Evolutionary conservation across 306 rosid genomes (phyloP), one percentile per base, ranked within the genome.

Genomic region (Quercus glauca): DNA sequence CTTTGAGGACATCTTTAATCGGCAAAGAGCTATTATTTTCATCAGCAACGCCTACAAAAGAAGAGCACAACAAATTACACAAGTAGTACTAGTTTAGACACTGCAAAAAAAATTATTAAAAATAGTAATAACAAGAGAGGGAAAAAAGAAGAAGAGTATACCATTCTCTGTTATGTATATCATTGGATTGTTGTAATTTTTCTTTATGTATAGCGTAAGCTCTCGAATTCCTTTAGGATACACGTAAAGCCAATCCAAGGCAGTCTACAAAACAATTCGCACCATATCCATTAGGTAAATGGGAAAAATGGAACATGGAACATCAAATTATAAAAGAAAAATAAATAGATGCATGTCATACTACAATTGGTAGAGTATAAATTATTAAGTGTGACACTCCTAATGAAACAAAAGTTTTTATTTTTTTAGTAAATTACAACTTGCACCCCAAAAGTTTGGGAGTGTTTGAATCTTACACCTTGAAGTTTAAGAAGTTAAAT

Each of bases 131-230:
- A 41, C 45, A 41, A 41, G 11, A 8, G 11, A 37, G 3, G 2
- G 1, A 29, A 29, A 3, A 41, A 5, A 33, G 11, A 4, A 1
- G 0, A 17, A 14, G 2, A 1, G 18, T 14, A 35, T 86, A 88
- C 95, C 96, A 78, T 89, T 91, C 76, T 91, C 96, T 14, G 90
- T 91, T n/a, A 91, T 75, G 82, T 78, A 85, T 25, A 91, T 60
- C 1, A 56, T 20, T 23, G 93, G 91, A 55, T 86, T 77, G 10
- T 87, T 85, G 82, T 85, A 90, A 0, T 64, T 67, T 13, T 75
- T 49, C 78, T 53, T 87, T 25, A 90, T 45, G 35, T 86, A 55
- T 25, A 21, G 3, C 80, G 82, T 1, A 35, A 87, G 77, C 37
- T 43, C 41, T 64, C 61, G 82, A 57, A 91, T 65, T 70, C 96